A percentile compares a stretch with the other conserved stretches of the same genome.
Evolutionary conservation across 257 asterid genomes (phyloP).

Genomic region (Nyctanthes arbortristis): DNA sequence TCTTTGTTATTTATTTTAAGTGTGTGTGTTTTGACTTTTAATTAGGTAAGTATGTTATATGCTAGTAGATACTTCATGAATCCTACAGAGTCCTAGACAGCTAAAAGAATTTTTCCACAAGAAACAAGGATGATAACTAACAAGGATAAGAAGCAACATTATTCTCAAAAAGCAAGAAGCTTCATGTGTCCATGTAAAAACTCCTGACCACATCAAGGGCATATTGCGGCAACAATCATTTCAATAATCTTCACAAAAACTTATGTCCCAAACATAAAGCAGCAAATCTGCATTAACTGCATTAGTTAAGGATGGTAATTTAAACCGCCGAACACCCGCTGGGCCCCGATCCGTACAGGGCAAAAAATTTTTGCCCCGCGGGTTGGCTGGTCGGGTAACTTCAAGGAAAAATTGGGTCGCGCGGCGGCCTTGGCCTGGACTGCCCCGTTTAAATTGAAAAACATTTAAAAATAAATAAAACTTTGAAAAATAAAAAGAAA

Average conservation of each 20-base stretch:
- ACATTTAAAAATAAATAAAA: too few relatives aligned
- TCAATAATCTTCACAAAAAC: background rate
- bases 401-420: too few relatives aligned
- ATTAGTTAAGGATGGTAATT: too few relatives aligned
- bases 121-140: constrained; percentile 14
- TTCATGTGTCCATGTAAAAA: constrained; percentile 1
- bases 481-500: too few relatives aligned
- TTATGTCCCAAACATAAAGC: background rate
- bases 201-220: background rate
- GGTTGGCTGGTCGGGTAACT: too few relatives aligned
- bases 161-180: constrained; percentile 2
- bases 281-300: background rate
- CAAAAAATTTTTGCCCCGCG: too few relatives aligned
- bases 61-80: background rate
- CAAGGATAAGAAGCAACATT: background rate
- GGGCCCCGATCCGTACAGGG: too few relatives aligned
- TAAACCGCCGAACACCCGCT: too few relatives aligned
- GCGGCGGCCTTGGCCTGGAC: too few relatives aligned
- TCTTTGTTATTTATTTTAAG: too few relatives aligned
- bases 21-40: too few relatives aligned
- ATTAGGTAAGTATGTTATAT: background rate
- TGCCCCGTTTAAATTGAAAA: too few relatives aligned
- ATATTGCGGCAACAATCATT: background rate
- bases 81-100: background rate
- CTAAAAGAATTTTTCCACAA: background rate